Conservation (phyloP, 164 flowering plant species). For the Piper betle region DNA sequence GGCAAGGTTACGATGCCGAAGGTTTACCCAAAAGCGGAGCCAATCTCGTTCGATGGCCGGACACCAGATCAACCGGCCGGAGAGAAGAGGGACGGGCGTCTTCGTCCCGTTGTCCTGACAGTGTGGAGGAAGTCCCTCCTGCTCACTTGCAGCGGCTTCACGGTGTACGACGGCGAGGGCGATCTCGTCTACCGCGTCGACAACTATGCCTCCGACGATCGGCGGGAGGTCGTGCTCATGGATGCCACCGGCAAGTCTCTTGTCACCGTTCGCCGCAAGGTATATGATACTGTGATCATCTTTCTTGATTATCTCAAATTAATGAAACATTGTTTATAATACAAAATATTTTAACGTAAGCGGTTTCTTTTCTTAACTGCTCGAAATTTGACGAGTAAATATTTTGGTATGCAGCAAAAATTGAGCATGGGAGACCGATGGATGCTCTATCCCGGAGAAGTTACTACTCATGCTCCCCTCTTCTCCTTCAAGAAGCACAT, state of each 20-base stretch:
- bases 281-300: constrained; percentile 3
- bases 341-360: no score
- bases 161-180: constrained; percentile 58
- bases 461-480: constrained; percentile 18
- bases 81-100: background rate
- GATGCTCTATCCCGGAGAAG: constrained; percentile 56
- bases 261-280: constrained; percentile 86
- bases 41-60: background rate
- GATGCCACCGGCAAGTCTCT: constrained; percentile 59
- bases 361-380: no score
- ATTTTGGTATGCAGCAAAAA: constrained; percentile 22
- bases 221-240: constrained; percentile 61
- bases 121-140: constrained; percentile 88
- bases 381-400: no score
- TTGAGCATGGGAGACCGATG: constrained; percentile 49
- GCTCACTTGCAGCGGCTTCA: constrained; percentile 68
- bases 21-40: constrained; percentile 11
- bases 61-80: background rate
- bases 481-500: constrained; percentile 34
- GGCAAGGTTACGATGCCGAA: constrained; percentile 9
- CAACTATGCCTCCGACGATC: constrained; percentile 37
- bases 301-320: background rate
- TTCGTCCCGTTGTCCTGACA: constrained; percentile 24
- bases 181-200: constrained; percentile 66
- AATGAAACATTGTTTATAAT: background rate